Evolutionary conservation across 2,329 filamentous ascomycete genomes (phyloP).

Genomic region (Ceratocystis papillata): DNA sequence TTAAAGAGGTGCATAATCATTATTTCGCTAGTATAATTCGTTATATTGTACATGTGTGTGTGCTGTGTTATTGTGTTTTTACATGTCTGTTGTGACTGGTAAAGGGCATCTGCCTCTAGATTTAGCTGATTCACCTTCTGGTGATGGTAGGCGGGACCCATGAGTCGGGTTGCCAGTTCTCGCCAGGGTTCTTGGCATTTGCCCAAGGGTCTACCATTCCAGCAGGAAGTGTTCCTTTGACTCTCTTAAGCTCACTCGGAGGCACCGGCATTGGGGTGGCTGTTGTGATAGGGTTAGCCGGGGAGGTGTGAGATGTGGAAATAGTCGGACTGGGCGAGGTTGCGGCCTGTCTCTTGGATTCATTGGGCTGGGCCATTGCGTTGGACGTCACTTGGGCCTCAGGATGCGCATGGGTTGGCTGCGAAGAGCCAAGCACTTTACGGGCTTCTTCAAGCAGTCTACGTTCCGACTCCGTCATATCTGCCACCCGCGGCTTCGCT

Average conservation of each 20-base stretch:
- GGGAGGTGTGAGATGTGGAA: neutral
- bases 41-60: conserved; percentile 5
- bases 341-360: neutral
- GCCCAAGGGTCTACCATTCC: conserved; percentile 47
- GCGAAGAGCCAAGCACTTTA: conserved; percentile 20
- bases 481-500: conserved; percentile 44
- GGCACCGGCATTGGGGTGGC: neutral
- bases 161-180: conserved; percentile 56
- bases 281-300: neutral
- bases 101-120: neutral
- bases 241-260: conserved; percentile 11
- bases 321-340: neutral
- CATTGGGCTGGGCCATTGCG: neutral
- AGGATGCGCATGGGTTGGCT: neutral
- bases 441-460: conserved; percentile 23
- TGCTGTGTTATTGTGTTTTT: neutral
- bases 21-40: neutral
- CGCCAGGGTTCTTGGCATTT: conserved; percentile 43
- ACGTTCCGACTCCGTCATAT: conserved; percentile 30
- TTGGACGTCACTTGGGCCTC: conserved; percentile 23
- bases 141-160: conserved; percentile 45
- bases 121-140: conserved; percentile 26
- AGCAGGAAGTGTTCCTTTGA: conserved; percentile 22
- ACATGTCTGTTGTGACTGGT: neutral
- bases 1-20: neutral